Evolutionary conservation across 257 asterid genomes (phyloP).

Genomic region (Cynanchum wilfordii): DNA sequence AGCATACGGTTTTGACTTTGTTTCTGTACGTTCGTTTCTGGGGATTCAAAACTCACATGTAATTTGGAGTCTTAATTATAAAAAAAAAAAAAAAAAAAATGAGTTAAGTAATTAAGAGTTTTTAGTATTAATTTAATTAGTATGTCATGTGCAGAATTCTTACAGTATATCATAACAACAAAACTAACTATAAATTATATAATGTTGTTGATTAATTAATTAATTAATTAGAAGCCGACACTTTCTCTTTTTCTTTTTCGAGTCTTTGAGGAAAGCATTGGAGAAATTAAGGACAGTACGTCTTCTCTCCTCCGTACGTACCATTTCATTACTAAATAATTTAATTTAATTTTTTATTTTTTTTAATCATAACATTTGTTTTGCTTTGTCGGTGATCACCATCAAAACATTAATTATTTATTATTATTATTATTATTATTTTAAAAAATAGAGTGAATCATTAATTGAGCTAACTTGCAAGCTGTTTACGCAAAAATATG

Average conservation of each 20-base stretch:
- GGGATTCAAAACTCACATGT: neutral
- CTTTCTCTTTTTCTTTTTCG: no score
- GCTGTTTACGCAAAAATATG: neutral
- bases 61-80: neutral
- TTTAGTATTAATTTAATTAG: no score
- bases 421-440: no score
- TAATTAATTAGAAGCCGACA: no score
- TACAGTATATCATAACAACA: no score
- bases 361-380: neutral
- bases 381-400: slow-evolving; percentile 7
- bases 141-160: neutral
- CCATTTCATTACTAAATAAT: no score
- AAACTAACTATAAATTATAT: no score
- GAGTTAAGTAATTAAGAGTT: no score
- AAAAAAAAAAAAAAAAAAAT: no score
- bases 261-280: neutral
- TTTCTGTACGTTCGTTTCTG: neutral
- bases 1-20: neutral
- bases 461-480: neutral
- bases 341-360: no score
- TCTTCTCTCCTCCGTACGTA: neutral
- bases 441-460: neutral
- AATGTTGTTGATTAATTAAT: no score
- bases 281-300: neutral
- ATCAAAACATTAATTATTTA: neutral